These are phyloP conservation scores for Cystobasidium ongulense DNA, from an alignment of 768 basidiomycete genomes.

Conservation along the genomic window DNA sequence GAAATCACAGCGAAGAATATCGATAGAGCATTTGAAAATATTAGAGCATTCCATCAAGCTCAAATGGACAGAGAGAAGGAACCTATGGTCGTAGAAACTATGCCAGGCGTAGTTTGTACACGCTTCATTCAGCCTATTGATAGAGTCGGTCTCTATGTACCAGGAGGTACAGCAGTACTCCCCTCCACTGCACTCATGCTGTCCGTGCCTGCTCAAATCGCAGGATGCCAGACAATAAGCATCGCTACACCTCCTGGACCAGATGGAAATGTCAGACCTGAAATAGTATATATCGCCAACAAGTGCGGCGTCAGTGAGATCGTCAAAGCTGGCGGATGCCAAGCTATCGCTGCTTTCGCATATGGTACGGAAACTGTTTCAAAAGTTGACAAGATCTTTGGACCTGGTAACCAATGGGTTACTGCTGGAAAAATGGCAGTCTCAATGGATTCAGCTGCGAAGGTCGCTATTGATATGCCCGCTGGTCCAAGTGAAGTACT, in stretches of 20 bases:
- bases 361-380: slow-evolving; percentile 92
- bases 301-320: slow-evolving; percentile 83
- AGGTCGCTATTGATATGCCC: slow-evolving; percentile 98
- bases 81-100: slow-evolving; percentile 75
- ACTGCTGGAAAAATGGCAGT: slow-evolving; percentile 99
- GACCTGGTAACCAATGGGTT: slow-evolving; percentile 99
- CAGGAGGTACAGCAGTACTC: slow-evolving; percentile 90
- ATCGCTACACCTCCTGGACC: slow-evolving; percentile 90
- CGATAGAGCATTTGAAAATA: slow-evolving; percentile 80
- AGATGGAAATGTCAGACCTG: slow-evolving; percentile 87
- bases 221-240: slow-evolving; percentile 82
- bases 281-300: slow-evolving; percentile 92
- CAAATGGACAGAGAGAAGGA: slow-evolving; percentile 53
- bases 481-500: slow-evolving; percentile 96
- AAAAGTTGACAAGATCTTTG: slow-evolving; percentile 99
- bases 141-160: slow-evolving; percentile 74
- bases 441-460: slow-evolving; percentile 92
- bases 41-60: slow-evolving; percentile 48
- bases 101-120: slow-evolving; percentile 94
- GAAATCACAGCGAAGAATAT: slow-evolving; percentile 68
- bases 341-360: slow-evolving; percentile 90
- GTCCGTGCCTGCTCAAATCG: slow-evolving; percentile 93
- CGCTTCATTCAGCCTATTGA: slow-evolving; percentile 92
- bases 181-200: slow-evolving; percentile 97
- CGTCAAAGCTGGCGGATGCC: slow-evolving; percentile 89